phyloP scores from a whole-genome alignment of 257 asterid genomes.

The Lycium ferocissimum region DNA sequence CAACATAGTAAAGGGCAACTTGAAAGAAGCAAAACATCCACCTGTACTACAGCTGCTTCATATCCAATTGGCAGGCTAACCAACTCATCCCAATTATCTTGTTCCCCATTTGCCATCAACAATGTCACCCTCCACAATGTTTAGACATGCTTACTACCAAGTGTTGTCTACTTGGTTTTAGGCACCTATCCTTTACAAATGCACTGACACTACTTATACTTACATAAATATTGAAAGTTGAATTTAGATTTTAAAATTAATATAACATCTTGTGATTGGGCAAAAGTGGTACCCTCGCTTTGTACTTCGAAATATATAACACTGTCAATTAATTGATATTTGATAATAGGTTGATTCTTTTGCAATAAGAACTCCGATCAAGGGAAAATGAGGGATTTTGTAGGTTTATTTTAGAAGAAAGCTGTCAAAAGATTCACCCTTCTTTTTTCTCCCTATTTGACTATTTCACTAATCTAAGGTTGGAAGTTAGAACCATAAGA shows the following conservation, averaged over 20 bases:
- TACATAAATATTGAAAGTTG: too few species aligned
- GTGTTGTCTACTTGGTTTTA: slow-evolving; percentile 8
- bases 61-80: slow-evolving; percentile 12
- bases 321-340: not conserved
- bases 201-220: not conserved
- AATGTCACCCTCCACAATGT: not conserved
- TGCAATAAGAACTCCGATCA: not conserved
- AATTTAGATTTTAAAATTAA: too few species aligned
- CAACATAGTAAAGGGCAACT: not conserved
- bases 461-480: too few species aligned
- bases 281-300: not conserved
- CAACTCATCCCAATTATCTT: not conserved
- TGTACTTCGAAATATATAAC: not conserved
- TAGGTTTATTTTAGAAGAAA: not conserved
- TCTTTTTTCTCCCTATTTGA: too few species aligned
- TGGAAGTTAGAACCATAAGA: too few species aligned
- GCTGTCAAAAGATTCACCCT: not conserved
- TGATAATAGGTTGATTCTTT: not conserved
- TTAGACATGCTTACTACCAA: slow-evolving; percentile 17
- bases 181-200: not conserved
- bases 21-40: not conserved
- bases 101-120: not conserved
- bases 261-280: not conserved
- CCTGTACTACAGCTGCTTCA: not conserved
- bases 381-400: not conserved